A percentile compares a stretch with the other conserved stretches of the same genome.
These are phyloP conservation scores for Geotrichum australiense DNA, from an alignment of 1,139 yeast genomes.

Conservation along the genomic window DNA sequence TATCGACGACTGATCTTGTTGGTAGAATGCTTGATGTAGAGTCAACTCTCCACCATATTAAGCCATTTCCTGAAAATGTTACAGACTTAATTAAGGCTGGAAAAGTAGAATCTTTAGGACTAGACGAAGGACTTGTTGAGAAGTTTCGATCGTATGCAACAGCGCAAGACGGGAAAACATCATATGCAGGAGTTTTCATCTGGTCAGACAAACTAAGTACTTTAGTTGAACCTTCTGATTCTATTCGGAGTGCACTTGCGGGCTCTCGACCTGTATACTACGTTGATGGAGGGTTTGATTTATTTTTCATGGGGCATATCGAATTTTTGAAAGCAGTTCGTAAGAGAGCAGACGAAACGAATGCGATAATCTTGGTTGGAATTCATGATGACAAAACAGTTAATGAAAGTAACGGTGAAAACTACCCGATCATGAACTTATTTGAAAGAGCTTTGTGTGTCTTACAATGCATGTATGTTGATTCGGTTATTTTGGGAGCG, in stretches of 20 bases:
- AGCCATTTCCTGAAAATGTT: constrained; percentile 30
- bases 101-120: constrained; percentile 27
- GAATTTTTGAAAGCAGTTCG: constrained; percentile 50
- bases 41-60: constrained; percentile 52
- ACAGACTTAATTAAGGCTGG: constrained; percentile 22
- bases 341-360: constrained; percentile 28
- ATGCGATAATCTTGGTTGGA: constrained; percentile 54
- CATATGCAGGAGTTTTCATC: constrained; percentile 56
- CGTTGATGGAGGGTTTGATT: constrained; percentile 83
- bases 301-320: constrained; percentile 91
- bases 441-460: constrained; percentile 83
- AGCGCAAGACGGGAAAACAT: constrained; percentile 52
- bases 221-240: constrained; percentile 32
- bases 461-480: constrained; percentile 78
- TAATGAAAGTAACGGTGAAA: constrained; percentile 54
- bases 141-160: constrained; percentile 56
- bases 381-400: constrained; percentile 57
- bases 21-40: constrained; percentile 68
- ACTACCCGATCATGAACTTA: constrained; percentile 80
- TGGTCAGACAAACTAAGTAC: constrained; percentile 22
- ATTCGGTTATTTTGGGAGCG: constrained; percentile 64
- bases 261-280: constrained; percentile 40
- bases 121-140: constrained; percentile 33
- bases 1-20: constrained; percentile 90
- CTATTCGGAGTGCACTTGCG: constrained; percentile 15